Conservation (phyloP, 23 red algal species). For the Chondrus crispus region DNA sequence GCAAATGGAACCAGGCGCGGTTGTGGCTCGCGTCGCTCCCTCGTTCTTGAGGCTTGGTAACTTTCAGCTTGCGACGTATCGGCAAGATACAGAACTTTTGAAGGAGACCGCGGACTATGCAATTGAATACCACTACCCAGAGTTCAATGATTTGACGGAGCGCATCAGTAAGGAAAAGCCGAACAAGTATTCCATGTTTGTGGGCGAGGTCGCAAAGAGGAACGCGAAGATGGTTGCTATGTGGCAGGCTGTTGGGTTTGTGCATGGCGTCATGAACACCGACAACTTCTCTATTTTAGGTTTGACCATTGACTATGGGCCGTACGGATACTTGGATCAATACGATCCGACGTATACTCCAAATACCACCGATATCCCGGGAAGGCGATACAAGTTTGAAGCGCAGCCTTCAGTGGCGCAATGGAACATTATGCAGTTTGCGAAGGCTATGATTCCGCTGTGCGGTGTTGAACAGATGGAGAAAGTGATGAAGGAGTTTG, state of each 20-base stretch:
- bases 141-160: slow-evolving; percentile 20
- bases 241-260: slow-evolving; percentile 97
- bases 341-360: slow-evolving; percentile 96
- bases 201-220: slow-evolving; percentile 52
- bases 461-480: slow-evolving; percentile 42
- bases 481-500: slow-evolving; percentile 50
- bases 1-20: slow-evolving; percentile 83
- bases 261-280: slow-evolving; percentile 97
- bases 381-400: slow-evolving; percentile 85
- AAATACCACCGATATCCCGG: slow-evolving; percentile 96
- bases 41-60: slow-evolving; percentile 87
- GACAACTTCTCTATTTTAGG: slow-evolving; percentile 95
- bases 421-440: slow-evolving; percentile 91
- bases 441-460: slow-evolving; percentile 63
- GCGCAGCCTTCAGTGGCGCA: slow-evolving; percentile 64
- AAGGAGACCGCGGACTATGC: slow-evolving; percentile 74
- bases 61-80: slow-evolving; percentile 77
- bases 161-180: background rate
- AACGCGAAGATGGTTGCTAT: slow-evolving; percentile 88
- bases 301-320: slow-evolving; percentile 97
- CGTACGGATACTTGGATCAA: slow-evolving; percentile 92
- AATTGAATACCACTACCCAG: slow-evolving; percentile 77
- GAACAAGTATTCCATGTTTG: slow-evolving; percentile 53
- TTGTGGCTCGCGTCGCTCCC: slow-evolving; percentile 80
- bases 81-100: slow-evolving; percentile 65